These are phyloP conservation scores for Sistotremastrum suecicum DNA, from an alignment of 768 basidiomycete species.

Conservation along the genomic window DNA sequence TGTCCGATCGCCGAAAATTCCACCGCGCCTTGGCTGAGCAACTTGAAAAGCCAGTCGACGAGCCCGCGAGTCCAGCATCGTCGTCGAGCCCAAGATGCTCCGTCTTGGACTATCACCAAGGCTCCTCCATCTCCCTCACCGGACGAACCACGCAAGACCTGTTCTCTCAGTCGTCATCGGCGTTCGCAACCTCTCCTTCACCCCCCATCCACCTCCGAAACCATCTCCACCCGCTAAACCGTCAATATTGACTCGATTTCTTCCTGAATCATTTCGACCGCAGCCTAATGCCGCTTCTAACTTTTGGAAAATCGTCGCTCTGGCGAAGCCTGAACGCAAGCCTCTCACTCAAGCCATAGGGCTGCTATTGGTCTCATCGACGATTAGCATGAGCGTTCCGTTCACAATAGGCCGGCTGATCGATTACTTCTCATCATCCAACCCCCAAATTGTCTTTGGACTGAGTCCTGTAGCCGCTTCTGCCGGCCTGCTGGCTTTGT, in stretches of 20 bases:
- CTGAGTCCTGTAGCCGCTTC: conserved; percentile 74
- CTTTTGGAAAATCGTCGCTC: conserved; percentile 55
- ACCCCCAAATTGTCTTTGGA: conserved; percentile 68
- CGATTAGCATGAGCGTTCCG: conserved; percentile 86
- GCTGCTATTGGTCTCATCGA: conserved; percentile 71
- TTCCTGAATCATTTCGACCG: conserved; percentile 19
- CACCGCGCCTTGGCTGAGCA: no score
- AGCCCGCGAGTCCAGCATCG: no score
- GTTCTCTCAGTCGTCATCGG: no score
- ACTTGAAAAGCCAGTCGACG: no score
- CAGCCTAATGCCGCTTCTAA: conserved; percentile 40
- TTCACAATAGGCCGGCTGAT: conserved; percentile 90
- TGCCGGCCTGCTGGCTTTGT: conserved; percentile 51
- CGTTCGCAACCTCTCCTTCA: no score
- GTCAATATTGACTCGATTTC: conserved; percentile 14
- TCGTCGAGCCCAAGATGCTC: no score
- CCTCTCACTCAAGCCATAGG: conserved; percentile 65
- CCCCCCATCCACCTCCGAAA: no score
- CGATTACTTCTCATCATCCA: conserved; percentile 71
- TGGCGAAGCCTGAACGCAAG: conserved; percentile 74
- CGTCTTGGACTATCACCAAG: no score
- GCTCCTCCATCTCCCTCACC: no score
- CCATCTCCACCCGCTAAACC: conserved; percentile 1
- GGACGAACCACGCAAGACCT: no score
- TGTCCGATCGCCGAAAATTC: no score